Evolutionary conservation across 495 filamentous ascomycete genomes (phyloP), one percentile per base, ranked within the genome.

Genomic region (Lindgomyces ingoldianus): DNA sequence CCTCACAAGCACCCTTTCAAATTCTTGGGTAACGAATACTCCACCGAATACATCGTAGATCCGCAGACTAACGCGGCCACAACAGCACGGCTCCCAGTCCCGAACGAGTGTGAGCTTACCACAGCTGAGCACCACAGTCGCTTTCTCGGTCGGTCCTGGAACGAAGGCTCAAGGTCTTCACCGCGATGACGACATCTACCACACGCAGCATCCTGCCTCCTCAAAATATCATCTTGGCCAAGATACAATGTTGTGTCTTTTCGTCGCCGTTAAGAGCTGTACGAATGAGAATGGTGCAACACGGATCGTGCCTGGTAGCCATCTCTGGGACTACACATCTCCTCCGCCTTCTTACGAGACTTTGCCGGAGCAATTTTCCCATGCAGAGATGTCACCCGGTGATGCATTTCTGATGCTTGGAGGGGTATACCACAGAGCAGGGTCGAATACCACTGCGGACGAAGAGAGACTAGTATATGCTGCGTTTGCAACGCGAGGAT

Each of bases 121-220:
- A 16, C 68, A 77, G 25, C 67, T 74, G 4, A 64, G 64, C 56
- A 70, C 65, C 29, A 72, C 72, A 1, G 65, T 70, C 0, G 57
- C 44, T 19, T 75, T 79, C 55, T 65, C 57, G 26, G 71, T 77
- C 50, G 61, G 67, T 0, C 72, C 74, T 12, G 75, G 76, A 0
- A 74, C 72, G 1, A 45, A 46, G 21, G 71, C 66, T 0, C 75
- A 77, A 60, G 71, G 55, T 8, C 64, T 78, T 21, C 76, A 78
- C 52, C 69, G 76, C 0, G 76, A 78, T 49, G 71, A 74, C 58
- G 65, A 66, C 14, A 63, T 27, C 18, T 25, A 63, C 50, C 60
- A 63, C 26, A 25, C 60, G 14, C 50, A 25, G 4, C 51, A 63
- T 36, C 4, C n/a, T 1, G 50, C 52, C n/a, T 3, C 26, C 6